Percentiles rank a stretch among this genome's conserved stretches.
Evolutionary conservation across 2,329 filamentous ascomycete species (phyloP).

Genomic region (Pleurostoma richardsiae): DNA sequence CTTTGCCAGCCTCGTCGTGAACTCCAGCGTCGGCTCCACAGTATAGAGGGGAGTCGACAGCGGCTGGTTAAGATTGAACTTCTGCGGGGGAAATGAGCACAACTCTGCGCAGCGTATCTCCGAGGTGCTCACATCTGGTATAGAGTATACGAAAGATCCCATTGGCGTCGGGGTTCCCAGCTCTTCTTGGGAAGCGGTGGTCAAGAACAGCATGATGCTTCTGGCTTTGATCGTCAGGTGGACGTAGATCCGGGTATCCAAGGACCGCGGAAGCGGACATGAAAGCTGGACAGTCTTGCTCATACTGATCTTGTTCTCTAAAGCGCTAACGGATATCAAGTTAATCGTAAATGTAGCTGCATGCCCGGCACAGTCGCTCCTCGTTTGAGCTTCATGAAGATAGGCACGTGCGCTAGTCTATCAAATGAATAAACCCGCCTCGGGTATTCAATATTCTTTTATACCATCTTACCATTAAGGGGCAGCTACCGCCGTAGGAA

Average conservation of each 20-base stretch:
- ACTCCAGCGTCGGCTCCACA: conserved; percentile 73
- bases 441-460: too few relatives aligned
- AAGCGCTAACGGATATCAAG: too few relatives aligned
- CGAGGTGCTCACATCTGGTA: conserved; percentile 70
- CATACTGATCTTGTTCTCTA: neutral
- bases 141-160: conserved; percentile 89
- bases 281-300: conserved; percentile 40
- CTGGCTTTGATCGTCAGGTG: conserved; percentile 54
- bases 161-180: conserved; percentile 49
- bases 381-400: too few relatives aligned
- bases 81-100: conserved; percentile 23
- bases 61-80: conserved; percentile 52
- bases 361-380: too few relatives aligned
- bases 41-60: conserved; percentile 76
- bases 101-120: neutral
- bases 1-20: conserved; percentile 79
- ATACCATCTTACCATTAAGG: too few relatives aligned
- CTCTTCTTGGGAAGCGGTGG: conserved; percentile 51
- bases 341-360: too few relatives aligned
- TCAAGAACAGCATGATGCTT: conserved; percentile 55
- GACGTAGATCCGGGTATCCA: conserved; percentile 57
- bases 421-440: too few relatives aligned
- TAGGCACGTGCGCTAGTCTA: too few relatives aligned
- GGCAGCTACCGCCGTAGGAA: too few relatives aligned
- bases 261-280: conserved; percentile 53